A percentile compares a stretch with the other conserved stretches of the same genome.
Conservation (phyloP, 192 early-diverging fungal species). For the Podochytrium sp. region DNA sequence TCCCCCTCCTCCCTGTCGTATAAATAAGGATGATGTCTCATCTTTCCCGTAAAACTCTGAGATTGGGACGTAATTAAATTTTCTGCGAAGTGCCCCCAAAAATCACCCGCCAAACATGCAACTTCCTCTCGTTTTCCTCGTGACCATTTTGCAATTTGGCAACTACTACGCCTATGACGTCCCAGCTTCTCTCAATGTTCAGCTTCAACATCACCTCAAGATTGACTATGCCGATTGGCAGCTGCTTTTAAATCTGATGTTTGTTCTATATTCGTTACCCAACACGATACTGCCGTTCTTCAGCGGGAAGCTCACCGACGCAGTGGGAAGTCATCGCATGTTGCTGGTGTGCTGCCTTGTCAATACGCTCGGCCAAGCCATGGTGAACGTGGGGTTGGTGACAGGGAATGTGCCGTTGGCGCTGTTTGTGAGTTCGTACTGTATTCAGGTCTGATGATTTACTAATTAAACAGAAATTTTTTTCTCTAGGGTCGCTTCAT, state of each 20-base stretch:
- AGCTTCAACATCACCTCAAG: slow-evolving; percentile 10
- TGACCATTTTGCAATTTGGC: slow-evolving; percentile 10
- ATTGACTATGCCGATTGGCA: slow-evolving; percentile 34
- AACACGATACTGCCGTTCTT: slow-evolving; percentile 68
- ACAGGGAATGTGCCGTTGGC: slow-evolving; percentile 46
- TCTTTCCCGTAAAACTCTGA: too few species aligned
- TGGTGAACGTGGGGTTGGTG: slow-evolving; percentile 40
- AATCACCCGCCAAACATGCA: too few species aligned
- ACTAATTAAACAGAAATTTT: slow-evolving; percentile 35
- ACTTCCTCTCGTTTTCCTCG: background rate
- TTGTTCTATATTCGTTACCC: slow-evolving; percentile 64
- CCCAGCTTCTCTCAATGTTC: slow-evolving; percentile 24
- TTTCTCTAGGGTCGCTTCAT: slow-evolving; percentile 33
- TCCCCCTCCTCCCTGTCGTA: too few species aligned
- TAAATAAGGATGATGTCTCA: too few species aligned
- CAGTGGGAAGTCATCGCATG: slow-evolving; percentile 49
- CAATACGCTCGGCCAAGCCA: slow-evolving; percentile 29
- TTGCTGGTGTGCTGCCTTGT: slow-evolving; percentile 46
- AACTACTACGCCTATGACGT: slow-evolving; percentile 29
- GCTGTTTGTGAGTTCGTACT: slow-evolving; percentile 63
- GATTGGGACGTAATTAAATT: too few species aligned
- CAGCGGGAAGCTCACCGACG: slow-evolving; percentile 60
- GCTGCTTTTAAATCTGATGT: slow-evolving; percentile 60
- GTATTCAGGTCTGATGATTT: slow-evolving; percentile 52
- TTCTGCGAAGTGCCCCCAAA: too few species aligned